Base-by-base conservation (phyloP, 768 basidiomycete genomes). In the Boletus barrowsii region DNA sequence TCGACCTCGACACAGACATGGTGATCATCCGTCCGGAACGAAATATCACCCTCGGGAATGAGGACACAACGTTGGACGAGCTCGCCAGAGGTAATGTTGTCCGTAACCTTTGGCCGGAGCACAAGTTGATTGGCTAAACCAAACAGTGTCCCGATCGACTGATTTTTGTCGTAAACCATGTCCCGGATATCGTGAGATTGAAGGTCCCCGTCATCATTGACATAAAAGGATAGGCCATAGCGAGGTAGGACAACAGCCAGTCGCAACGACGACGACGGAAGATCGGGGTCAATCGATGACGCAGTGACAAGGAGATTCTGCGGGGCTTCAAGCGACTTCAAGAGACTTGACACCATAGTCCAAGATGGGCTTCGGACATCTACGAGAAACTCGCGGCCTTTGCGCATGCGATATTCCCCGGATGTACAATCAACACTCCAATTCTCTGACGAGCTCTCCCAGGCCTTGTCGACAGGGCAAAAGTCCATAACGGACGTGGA, bases 101-200 rank as follows among this genome's bases (percentile, higher is more conserved):
- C 32, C 30, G 32, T 46, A 14, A 22, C 8, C 24, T 58, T 66
- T 42, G 60, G 63, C 20, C 76, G 68, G 44, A 80, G 69, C 5
- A 81, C 68, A n/a, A 79, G 73, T 33, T 64, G 71, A 24, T 65
- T 74, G 26, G 43, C 35, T 35, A 82, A 57, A n/a, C 80, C 82
- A 37, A 79, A 70, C 63, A 83, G 61, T 1, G 76, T 74, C 2
- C 78, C 77, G 2, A 64, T 65, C 0, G 71, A 76, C 54, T 81
- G 81, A 29, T 65, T 47, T 1, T 47, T 3, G 48, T 79, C 76
- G 15, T 81, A 65, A 15, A 76, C 61, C 70, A 77, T 77, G 20
- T 62, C 68, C 11, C 72, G 72, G 37, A 78, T 66, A 37, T 77
- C 77, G 14, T 57, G 65, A 33, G 74, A 79, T 49, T 77, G 73